Conservation (phyloP, 1,139 yeast species). For the Blastobotrys malaysiensis region DNA sequence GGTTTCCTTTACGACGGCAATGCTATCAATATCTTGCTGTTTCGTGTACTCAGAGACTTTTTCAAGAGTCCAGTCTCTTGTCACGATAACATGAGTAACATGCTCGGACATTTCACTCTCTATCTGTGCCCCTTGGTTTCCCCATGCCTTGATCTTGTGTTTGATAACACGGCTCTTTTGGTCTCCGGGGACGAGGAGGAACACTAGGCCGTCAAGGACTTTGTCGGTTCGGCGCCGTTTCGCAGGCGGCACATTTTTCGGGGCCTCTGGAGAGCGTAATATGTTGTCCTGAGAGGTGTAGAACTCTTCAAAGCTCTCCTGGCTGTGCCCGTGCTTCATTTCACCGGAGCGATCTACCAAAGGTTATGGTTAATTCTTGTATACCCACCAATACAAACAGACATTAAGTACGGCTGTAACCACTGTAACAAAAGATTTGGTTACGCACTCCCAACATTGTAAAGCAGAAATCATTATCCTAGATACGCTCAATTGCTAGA, state of each 20-base stretch:
- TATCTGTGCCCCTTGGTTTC: slow-evolving; percentile 3
- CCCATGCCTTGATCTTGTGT: slow-evolving; percentile 3
- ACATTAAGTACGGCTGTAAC: too few relatives aligned
- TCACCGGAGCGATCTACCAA: background rate
- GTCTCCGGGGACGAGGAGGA: background rate
- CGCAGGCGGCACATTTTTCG: slow-evolving; percentile 10
- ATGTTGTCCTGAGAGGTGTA: background rate
- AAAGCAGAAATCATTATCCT: too few relatives aligned
- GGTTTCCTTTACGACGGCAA: background rate
- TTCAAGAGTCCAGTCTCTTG: slow-evolving; percentile 1
- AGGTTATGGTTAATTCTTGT: too few relatives aligned
- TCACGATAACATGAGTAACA: slow-evolving; percentile 6
- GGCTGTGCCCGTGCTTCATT: background rate
- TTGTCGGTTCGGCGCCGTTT: slow-evolving; percentile 15
- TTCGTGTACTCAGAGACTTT: background rate
- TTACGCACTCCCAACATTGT: too few relatives aligned
- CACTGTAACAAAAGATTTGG: too few relatives aligned
- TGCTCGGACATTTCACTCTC: background rate
- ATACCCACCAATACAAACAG: background rate
- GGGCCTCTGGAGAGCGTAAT: slow-evolving; percentile 1
- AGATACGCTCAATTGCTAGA: too few relatives aligned
- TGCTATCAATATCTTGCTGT: background rate
- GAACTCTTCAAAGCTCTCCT: background rate
- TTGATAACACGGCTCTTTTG: slow-evolving; percentile 1
- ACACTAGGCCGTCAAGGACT: slow-evolving; percentile 1